Percentiles rank a stretch among this genome's conserved stretches.
phyloP scores from a whole-genome alignment of 305 asterid species.

The Andrographis paniculata region DNA sequence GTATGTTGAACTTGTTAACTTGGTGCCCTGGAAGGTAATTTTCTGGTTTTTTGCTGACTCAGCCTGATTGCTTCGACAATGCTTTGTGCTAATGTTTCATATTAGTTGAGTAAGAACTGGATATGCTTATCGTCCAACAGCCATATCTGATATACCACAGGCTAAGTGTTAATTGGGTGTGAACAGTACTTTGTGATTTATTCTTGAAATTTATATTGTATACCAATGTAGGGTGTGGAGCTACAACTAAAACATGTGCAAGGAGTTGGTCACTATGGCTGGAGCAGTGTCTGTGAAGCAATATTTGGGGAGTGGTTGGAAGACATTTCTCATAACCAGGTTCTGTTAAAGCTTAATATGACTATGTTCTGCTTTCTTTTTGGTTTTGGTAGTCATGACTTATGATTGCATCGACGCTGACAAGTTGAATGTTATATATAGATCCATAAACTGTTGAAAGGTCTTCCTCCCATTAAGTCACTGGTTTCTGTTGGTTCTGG shows the following conservation, averaged over 20 bases:
- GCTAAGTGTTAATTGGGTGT: conserved; percentile 13
- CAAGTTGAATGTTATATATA: conserved; percentile 25
- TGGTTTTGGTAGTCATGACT: conserved; percentile 20
- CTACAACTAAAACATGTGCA: conserved; percentile 86
- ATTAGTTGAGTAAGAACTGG: conserved; percentile 8
- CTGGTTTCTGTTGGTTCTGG: conserved; percentile 96
- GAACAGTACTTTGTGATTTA: conserved; percentile 13
- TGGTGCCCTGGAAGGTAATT: conserved; percentile 96
- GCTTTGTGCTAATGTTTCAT: no score
- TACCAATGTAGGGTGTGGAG: conserved; percentile 74
- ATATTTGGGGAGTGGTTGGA: conserved; percentile 94
- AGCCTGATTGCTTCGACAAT: background rate
- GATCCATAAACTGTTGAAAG: conserved; percentile 89
- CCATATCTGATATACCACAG: conserved; percentile 5
- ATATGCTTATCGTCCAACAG: conserved; percentile 12
- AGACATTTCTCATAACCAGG: conserved; percentile 98
- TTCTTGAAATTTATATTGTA: conserved; percentile 15
- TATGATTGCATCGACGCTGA: conserved; percentile 17
- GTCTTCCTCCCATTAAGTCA: conserved; percentile 95
- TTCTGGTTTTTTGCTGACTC: conserved; percentile 14
- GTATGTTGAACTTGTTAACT: conserved; percentile 94
- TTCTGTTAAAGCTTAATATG: conserved; percentile 22
- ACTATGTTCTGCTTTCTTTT: conserved; percentile 18
- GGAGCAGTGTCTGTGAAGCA: conserved; percentile 74
- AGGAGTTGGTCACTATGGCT: conserved; percentile 87